A percentile compares a stretch with the other conserved stretches of the same genome.
These are phyloP conservation scores for Saccharomycopsis malanga DNA, from an alignment of 805 yeast genomes.

Conservation along the genomic window DNA sequence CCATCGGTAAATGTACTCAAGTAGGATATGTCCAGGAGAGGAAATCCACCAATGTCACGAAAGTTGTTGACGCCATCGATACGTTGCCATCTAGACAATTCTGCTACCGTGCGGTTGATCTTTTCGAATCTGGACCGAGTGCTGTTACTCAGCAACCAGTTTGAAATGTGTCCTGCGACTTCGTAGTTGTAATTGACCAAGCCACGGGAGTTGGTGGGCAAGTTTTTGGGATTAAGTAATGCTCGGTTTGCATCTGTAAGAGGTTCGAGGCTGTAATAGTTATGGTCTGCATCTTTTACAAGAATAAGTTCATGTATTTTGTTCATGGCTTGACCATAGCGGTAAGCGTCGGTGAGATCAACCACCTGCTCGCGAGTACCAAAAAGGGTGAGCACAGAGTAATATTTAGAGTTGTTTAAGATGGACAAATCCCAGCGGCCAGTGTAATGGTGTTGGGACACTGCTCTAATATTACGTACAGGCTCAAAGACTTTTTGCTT, in stretches of 20 bases:
- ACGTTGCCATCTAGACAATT: slow-evolving; percentile 36
- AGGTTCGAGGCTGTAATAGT: slow-evolving; percentile 50
- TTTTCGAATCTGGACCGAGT: neutral
- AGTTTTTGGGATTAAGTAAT: slow-evolving; percentile 29
- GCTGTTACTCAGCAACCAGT: slow-evolving; percentile 35
- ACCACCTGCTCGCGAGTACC: slow-evolving; percentile 64
- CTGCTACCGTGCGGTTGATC: neutral
- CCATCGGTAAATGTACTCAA: neutral
- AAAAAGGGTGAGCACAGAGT: slow-evolving; percentile 58
- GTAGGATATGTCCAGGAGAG: slow-evolving; percentile 30
- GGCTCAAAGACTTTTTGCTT: slow-evolving; percentile 36
- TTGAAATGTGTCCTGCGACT: slow-evolving; percentile 43
- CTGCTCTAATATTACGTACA: slow-evolving; percentile 42
- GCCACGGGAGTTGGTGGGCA: slow-evolving; percentile 40
- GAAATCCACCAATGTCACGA: slow-evolving; percentile 77
- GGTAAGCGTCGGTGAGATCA: slow-evolving; percentile 54
- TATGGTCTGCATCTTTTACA: slow-evolving; percentile 72
- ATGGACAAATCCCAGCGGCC: slow-evolving; percentile 32
- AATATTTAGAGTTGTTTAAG: slow-evolving; percentile 36
- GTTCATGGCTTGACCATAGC: slow-evolving; percentile 40
- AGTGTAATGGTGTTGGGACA: slow-evolving; percentile 33
- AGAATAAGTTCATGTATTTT: slow-evolving; percentile 52
- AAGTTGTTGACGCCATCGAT: slow-evolving; percentile 68
- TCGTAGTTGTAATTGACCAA: slow-evolving; percentile 51
- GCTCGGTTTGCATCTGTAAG: slow-evolving; percentile 29